Conservation (phyloP, 129 eudicot genomes). For the Artemisia argyi region DNA sequence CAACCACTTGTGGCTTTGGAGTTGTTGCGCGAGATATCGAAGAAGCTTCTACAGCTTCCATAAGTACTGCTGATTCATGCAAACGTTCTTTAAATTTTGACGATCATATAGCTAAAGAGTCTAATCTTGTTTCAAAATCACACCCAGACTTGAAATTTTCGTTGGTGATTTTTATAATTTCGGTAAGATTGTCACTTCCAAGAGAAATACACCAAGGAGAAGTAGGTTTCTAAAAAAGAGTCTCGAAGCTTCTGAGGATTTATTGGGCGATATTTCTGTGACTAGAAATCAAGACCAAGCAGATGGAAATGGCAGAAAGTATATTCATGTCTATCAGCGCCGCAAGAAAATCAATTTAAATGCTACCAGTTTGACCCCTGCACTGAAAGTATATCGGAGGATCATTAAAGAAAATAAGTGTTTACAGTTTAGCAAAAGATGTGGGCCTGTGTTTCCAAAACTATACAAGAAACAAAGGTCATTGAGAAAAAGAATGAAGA, state of each 20-base stretch:
- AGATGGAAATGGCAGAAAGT: constrained; percentile 4
- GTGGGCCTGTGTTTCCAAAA: constrained; percentile 39
- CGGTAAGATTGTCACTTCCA: constrained; percentile 27
- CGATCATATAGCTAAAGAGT: constrained; percentile 1
- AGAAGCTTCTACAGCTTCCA: constrained; percentile 26
- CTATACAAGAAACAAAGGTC: constrained; percentile 37
- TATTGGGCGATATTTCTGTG: neutral
- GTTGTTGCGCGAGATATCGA: constrained; percentile 11
- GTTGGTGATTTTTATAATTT: neutral
- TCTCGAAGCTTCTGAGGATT: constrained; percentile 12
- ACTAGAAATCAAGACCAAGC: constrained; percentile 5
- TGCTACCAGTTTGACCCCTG: neutral
- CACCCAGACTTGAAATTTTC: neutral
- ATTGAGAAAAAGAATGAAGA: constrained; percentile 24
- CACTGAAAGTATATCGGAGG: constrained; percentile 33
- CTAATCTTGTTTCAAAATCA: neutral
- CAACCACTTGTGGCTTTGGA: constrained; percentile 6
- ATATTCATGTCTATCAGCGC: constrained; percentile 28
- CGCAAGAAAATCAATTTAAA: constrained; percentile 17
- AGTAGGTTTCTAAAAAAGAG: constrained; percentile 21
- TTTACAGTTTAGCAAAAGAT: constrained; percentile 30
- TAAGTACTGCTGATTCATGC: constrained; percentile 16
- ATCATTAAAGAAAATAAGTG: constrained; percentile 30
- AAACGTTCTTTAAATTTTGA: constrained; percentile 37
- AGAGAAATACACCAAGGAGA: constrained; percentile 33